These are phyloP conservation scores for Ceratonia siliqua DNA, from an alignment of 306 rosid species.

Conservation along the genomic window DNA sequence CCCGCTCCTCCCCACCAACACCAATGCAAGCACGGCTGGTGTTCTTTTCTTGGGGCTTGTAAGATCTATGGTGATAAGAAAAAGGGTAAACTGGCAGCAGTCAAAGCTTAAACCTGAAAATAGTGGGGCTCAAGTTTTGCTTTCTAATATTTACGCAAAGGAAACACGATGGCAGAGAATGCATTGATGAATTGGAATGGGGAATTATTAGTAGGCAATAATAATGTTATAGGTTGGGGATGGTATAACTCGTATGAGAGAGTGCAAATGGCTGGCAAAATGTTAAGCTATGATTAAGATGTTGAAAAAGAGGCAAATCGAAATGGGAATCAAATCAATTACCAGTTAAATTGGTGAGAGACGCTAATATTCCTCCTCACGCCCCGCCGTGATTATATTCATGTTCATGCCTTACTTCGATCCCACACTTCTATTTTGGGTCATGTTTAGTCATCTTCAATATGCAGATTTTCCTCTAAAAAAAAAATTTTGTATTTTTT, in stretches of 20 bases:
- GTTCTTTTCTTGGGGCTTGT: too few species aligned
- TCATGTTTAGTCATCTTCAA: slow-evolving; percentile 45
- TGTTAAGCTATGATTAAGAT: slow-evolving; percentile 50
- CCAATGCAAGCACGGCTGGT: too few species aligned
- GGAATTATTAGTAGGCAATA: slow-evolving; percentile 33
- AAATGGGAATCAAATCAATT: slow-evolving; percentile 41
- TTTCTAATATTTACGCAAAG: too few species aligned
- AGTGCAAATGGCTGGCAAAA: slow-evolving; percentile 27
- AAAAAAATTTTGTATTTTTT: too few species aligned
- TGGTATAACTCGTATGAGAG: slow-evolving; percentile 14
- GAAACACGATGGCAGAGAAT: too few species aligned
- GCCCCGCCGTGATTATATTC: slow-evolving; percentile 40
- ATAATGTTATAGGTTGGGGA: slow-evolving; percentile 34
- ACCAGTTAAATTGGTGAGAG: slow-evolving; percentile 32
- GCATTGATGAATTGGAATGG: too few species aligned
- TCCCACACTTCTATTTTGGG: slow-evolving; percentile 41
- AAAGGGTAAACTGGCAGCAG: too few species aligned
- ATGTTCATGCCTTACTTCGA: too few species aligned
- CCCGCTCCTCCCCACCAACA: too few species aligned
- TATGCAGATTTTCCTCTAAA: slow-evolving; percentile 11
- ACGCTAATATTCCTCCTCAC: slow-evolving; percentile 40
- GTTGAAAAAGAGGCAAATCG: slow-evolving; percentile 31
- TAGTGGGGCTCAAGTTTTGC: too few species aligned
- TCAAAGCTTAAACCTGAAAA: too few species aligned
- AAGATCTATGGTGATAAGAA: too few species aligned